These are phyloP conservation scores for Colletotrichum salicis DNA, from an alignment of 2,329 filamentous ascomycete genomes.

Conservation along the genomic window DNA sequence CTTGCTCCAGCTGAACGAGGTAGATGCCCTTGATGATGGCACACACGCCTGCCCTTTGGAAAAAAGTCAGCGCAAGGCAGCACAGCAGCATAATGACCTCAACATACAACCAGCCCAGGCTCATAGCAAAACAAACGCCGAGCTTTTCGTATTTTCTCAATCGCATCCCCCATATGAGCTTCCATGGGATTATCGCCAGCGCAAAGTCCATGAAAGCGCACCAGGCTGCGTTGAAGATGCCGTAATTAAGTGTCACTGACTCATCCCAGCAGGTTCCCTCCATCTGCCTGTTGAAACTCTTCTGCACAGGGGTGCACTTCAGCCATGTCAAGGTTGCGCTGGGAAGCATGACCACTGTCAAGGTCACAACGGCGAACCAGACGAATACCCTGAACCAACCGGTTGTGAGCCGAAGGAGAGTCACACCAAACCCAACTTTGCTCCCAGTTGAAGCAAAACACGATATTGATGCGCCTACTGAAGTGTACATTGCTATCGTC, in stretches of 20 bases:
- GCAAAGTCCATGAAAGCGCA: slow-evolving; percentile 40
- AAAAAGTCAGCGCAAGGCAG: neutral
- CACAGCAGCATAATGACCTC: too few relatives aligned
- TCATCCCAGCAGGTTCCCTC: slow-evolving; percentile 38
- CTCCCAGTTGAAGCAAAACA: slow-evolving; percentile 34
- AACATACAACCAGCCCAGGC: slow-evolving; percentile 39
- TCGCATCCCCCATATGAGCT: slow-evolving; percentile 42
- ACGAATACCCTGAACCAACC: slow-evolving; percentile 40
- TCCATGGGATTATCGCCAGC: slow-evolving; percentile 45
- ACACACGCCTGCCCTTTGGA: slow-evolving; percentile 10
- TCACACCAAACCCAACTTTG: slow-evolving; percentile 43
- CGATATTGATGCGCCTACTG: slow-evolving; percentile 28
- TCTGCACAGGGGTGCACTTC: slow-evolving; percentile 39
- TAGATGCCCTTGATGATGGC: slow-evolving; percentile 26
- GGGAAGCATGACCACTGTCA: slow-evolving; percentile 38
- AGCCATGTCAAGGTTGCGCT: slow-evolving; percentile 40
- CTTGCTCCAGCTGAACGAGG: slow-evolving; percentile 22
- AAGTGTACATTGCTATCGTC: slow-evolving; percentile 23
- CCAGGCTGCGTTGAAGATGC: slow-evolving; percentile 29
- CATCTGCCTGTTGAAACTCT: slow-evolving; percentile 38
- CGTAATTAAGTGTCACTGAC: slow-evolving; percentile 24
- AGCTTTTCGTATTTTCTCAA: slow-evolving; percentile 44
- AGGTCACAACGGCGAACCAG: slow-evolving; percentile 41
- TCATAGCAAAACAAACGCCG: slow-evolving; percentile 42
- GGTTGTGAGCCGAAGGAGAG: slow-evolving; percentile 42